Evolutionary conservation across 345 rosid genomes (phyloP).

Genomic region (Salix purpurea): DNA sequence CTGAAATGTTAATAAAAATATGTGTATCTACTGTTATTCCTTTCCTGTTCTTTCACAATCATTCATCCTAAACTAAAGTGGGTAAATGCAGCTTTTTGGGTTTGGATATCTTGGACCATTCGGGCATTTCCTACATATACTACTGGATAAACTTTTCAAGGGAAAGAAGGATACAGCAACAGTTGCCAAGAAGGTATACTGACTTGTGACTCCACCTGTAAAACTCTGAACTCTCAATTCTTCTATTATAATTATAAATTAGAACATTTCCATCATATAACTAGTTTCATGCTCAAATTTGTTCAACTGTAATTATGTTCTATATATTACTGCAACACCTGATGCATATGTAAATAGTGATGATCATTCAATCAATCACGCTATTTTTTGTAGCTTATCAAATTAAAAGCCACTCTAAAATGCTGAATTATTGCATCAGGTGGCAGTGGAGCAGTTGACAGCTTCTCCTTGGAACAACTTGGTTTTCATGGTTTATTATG

Average conservation of each 20-base stretch:
- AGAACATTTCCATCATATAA: not conserved
- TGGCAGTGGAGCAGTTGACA: conserved; percentile 70
- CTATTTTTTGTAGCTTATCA: not conserved
- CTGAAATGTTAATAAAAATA: not conserved
- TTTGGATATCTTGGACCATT: conserved; percentile 82
- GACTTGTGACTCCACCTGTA: not conserved
- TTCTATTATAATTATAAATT: not conserved
- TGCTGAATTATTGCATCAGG: conserved; percentile 36
- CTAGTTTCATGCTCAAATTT: not conserved
- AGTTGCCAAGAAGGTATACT: conserved; percentile 80
- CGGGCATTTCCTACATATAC: conserved; percentile 65
- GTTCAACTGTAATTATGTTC: not conserved
- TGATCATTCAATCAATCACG: not conserved
- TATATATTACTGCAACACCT: not conserved
- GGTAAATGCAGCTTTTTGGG: conserved; percentile 61
- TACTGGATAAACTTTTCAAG: conserved; percentile 78
- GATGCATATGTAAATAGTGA: not conserved
- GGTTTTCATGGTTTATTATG: conserved; percentile 79
- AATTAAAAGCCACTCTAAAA: not conserved
- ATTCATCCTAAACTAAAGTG: not conserved
- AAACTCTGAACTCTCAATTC: not conserved
- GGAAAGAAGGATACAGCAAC: conserved; percentile 81
- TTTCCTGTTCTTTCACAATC: not conserved
- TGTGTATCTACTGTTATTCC: not conserved
- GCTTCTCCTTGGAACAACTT: conserved; percentile 87